Evolutionary conservation across 148 eudicot species (phyloP).

Genomic region (Rhododendron vialii): DNA sequence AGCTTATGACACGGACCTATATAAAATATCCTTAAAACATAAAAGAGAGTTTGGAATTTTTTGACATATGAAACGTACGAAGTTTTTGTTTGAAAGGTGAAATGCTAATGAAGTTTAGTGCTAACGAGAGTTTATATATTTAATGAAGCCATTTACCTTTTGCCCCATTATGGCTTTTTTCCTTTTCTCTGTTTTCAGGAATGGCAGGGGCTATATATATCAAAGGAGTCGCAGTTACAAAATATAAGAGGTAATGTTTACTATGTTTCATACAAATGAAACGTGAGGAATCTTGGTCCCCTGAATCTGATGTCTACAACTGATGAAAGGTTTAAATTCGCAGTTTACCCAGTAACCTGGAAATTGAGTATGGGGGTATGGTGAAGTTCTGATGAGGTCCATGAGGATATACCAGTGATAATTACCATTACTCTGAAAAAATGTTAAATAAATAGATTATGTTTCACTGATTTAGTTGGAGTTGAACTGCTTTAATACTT

Average conservation of each 20-base stretch:
- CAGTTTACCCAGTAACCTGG: neutral
- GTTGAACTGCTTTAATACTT: neutral
- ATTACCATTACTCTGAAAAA: neutral
- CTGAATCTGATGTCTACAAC: neutral
- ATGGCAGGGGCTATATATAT: slow-evolving; percentile 96
- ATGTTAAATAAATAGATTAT: too few relatives aligned
- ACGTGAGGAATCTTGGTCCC: neutral
- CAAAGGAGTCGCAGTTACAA: slow-evolving; percentile 85
- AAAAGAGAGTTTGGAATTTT: neutral
- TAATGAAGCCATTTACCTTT: neutral
- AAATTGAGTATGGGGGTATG: neutral
- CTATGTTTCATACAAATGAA: neutral
- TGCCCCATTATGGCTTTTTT: neutral
- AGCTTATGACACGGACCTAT: neutral
- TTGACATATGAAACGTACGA: neutral
- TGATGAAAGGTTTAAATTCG: neutral
- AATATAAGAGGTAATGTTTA: slow-evolving; percentile 66
- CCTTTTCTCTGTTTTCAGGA: slow-evolving; percentile 37
- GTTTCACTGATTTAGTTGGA: neutral
- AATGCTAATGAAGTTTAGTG: neutral
- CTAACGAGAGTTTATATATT: too few relatives aligned
- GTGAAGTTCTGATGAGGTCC: neutral
- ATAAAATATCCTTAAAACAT: neutral
- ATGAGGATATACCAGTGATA: neutral
- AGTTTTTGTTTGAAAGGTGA: neutral